Conservation (phyloP, 148 eudicot genomes). For the Fallopia convolvulus region DNA sequence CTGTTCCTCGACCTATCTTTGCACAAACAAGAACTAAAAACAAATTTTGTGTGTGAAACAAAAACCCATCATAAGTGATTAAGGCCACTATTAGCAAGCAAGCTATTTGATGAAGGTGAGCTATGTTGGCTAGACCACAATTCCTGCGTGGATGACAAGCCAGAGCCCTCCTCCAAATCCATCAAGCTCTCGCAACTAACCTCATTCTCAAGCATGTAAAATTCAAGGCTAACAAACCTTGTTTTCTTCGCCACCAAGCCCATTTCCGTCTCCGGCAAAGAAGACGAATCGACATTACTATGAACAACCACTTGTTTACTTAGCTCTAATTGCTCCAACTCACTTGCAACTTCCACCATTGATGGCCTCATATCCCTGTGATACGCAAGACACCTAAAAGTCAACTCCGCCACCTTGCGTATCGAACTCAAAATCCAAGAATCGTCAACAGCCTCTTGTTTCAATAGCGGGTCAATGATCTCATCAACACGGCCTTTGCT, state of each 20-base stretch:
- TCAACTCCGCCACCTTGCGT: constrained; percentile 40
- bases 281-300: background rate
- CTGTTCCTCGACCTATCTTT: background rate
- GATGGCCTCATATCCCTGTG: constrained; percentile 47
- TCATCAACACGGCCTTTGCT: constrained; percentile 22
- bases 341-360: constrained; percentile 37
- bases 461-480: constrained; percentile 46
- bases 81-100: background rate
- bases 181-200: background rate
- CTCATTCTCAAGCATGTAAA: background rate
- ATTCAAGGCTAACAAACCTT: constrained; percentile 1
- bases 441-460: constrained; percentile 20
- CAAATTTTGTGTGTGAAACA: no score
- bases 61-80: background rate
- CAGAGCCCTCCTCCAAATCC: constrained; percentile 7
- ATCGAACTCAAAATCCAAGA: constrained; percentile 26
- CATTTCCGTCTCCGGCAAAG: background rate
- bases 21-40: background rate
- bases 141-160: constrained; percentile 6
- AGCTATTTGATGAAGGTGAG: constrained; percentile 13
- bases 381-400: constrained; percentile 46
- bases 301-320: background rate
- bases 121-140: constrained; percentile 13
- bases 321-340: constrained; percentile 24
- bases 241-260: background rate